Conservation (phyloP, 169 alveolate species). For the Blepharisma undulans region DNA sequence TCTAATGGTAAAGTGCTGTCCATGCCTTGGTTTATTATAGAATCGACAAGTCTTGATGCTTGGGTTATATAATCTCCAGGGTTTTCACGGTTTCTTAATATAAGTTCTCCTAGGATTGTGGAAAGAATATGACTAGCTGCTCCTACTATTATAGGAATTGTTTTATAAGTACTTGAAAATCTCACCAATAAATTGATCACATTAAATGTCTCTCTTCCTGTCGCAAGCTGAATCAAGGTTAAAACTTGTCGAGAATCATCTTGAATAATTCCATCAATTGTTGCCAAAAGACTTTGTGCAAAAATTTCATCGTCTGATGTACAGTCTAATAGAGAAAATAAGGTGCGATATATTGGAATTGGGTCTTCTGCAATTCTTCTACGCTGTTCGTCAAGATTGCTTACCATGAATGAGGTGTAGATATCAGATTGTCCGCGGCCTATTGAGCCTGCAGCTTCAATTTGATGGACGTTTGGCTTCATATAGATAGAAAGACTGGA, state of each 20-base stretch:
- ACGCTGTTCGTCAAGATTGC: constrained; percentile 14
- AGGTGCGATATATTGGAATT: background rate
- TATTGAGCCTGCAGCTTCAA: background rate
- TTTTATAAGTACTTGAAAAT: background rate
- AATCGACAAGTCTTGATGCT: constrained; percentile 3
- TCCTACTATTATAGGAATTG: background rate
- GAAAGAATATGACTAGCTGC: constrained; percentile 19
- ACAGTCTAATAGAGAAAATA: background rate
- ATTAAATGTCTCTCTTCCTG: background rate
- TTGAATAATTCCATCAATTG: constrained; percentile 16
- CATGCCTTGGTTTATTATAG: constrained; percentile 20
- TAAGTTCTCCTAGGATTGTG: background rate
- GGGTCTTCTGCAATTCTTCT: background rate
- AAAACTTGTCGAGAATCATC: background rate
- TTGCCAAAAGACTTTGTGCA: background rate
- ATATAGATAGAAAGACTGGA: background rate
- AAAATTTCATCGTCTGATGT: background rate
- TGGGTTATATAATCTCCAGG: background rate
- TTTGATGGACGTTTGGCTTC: background rate
- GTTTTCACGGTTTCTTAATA: background rate
- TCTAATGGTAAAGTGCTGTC: background rate
- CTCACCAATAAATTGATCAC: background rate
- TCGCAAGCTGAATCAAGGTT: background rate
- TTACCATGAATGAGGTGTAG: background rate
- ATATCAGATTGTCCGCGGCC: background rate